These are phyloP conservation scores for Musa acuminata DNA, from an alignment of 176 grass and related monocot genomes.

Conservation along the genomic window DNA sequence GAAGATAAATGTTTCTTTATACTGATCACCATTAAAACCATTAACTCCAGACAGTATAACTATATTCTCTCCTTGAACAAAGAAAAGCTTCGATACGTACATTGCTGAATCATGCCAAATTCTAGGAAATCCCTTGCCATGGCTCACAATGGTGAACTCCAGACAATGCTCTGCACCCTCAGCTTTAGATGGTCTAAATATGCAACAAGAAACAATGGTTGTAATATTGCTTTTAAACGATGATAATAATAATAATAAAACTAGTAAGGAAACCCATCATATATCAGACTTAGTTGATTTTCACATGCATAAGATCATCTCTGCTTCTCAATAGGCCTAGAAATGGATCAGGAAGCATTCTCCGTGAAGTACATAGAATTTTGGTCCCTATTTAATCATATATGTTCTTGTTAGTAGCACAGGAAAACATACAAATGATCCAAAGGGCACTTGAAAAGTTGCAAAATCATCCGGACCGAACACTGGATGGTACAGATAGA, in stretches of 20 bases:
- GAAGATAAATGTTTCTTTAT: conserved; percentile 89
- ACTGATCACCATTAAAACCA: conserved; percentile 80
- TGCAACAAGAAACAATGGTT: conserved; percentile 9
- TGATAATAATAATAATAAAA: neutral
- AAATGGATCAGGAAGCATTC: conserved; percentile 91
- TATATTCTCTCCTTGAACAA: neutral
- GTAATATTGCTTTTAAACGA: neutral
- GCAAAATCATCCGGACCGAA: neutral
- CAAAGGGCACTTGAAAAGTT: neutral
- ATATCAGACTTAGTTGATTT: conserved; percentile 95
- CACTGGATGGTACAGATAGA: neutral
- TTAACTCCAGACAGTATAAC: conserved; percentile 24
- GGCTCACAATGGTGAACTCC: conserved; percentile 88
- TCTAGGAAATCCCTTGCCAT: conserved; percentile 89
- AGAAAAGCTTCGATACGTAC: conserved; percentile 23
- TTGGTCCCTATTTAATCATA: conserved; percentile 45
- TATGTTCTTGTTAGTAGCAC: neutral
- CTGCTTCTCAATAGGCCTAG: conserved; percentile 84
- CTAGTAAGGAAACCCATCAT: conserved; percentile 35
- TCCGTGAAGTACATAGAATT: conserved; percentile 81
- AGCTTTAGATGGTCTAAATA: conserved; percentile 35
- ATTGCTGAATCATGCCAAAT: conserved; percentile 97
- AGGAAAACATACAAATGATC: neutral
- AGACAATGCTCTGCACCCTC: conserved; percentile 85
- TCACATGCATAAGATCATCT: conserved; percentile 90